A percentile compares a stretch with the other conserved stretches of the same genome.
Conservation (phyloP, 2,329 filamentous ascomycete genomes). For the Falciphora oryzae region DNA sequence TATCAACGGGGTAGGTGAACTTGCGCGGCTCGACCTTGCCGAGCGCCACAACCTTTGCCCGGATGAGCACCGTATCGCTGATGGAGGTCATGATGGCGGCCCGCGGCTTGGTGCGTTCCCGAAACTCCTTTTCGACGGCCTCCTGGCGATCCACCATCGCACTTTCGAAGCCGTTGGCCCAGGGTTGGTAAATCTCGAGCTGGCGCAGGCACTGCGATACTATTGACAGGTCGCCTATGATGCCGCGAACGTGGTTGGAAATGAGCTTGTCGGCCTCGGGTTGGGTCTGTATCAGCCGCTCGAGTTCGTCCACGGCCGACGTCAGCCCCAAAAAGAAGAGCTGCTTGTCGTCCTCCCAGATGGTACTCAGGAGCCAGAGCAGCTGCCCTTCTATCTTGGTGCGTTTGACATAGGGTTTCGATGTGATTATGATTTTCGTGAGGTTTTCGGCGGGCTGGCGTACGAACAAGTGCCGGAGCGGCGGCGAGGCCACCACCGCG, state of each 20-base stretch:
- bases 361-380: background rate
- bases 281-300: background rate
- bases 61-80: background rate
- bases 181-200: background rate
- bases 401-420: background rate
- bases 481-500: conserved; percentile 32
- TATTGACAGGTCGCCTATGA: background rate
- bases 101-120: background rate
- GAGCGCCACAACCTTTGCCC: conserved; percentile 17
- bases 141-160: background rate
- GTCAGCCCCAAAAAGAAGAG: background rate
- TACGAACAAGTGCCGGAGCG: conserved; percentile 29
- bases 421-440: background rate
- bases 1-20: conserved; percentile 39
- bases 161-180: background rate
- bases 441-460: conserved; percentile 18
- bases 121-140: background rate
- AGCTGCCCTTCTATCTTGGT: background rate
- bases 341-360: background rate
- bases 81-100: background rate
- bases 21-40: conserved; percentile 43
- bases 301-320: background rate
- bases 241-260: background rate
- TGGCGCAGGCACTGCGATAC: background rate
- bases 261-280: background rate